Evolutionary conservation across 129 eudicot species (phyloP), one percentile per base, ranked within the genome.

Genomic region (Glebionis coronaria): DNA sequence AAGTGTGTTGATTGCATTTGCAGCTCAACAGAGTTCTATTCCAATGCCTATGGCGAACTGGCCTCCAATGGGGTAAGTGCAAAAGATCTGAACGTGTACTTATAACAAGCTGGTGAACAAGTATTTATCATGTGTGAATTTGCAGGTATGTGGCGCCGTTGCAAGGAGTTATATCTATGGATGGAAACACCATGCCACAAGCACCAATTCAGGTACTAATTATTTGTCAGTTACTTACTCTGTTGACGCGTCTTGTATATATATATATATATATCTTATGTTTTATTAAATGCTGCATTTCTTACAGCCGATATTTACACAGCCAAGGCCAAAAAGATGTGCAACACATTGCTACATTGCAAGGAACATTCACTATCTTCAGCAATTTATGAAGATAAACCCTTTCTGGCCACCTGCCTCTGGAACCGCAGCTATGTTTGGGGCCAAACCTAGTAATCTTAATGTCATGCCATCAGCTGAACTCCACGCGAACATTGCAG

Each of bases 341-440:
- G 99, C 95, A 1, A 90, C 99, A 16, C 97, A 94, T 82, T 87
- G 95, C 81, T 81, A 90, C 80, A 83, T 94, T 72, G 99, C 99
- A 16, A 71, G 84, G 77, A 86, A 87, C 61, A 87, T 94, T 54
- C 82, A 79, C 40, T 73, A 61, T 47, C 84, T 81, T 71, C 99
- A 94, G 82, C 97, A 94, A 68, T 69, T 84, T 62, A 79, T 83
- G 87, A 94, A 94, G 84, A 84, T 86, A 78, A 86, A 79, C 58
- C 90, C 97, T 2, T 94, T 81, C 76, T 87, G 97, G 97, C 87
- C 95, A 14, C 71, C 91, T 11, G 78, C 92, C 12, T 79, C 96
- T 27, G 87, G 81, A 13, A 25, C 99, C 42, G 76, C 97, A 8
- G 76, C 95, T 1, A 59, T 94, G 40, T 85, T 81, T 67, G 97